phyloP scores from a whole-genome alignment of 108 stramenopile species.

The Cyclotella distinguenda region DNA sequence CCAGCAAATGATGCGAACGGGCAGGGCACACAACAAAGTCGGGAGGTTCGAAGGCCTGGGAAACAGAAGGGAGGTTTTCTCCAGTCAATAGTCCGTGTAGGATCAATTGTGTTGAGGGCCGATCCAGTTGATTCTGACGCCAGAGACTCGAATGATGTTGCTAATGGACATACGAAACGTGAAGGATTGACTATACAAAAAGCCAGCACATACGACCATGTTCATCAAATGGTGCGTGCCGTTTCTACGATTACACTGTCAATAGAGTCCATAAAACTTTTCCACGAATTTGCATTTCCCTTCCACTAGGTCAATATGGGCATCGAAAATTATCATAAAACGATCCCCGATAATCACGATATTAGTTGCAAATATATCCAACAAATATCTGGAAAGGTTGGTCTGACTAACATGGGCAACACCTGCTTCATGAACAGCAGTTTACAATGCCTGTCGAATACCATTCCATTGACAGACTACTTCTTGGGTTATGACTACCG shows the following conservation, averaged over 20 bases:
- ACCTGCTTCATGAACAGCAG: constrained; percentile 95
- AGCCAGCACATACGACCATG: constrained; percentile 41
- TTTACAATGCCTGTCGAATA: constrained; percentile 88
- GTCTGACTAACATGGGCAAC: constrained; percentile 93
- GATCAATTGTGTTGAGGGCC: constrained; percentile 9
- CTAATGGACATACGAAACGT: not conserved
- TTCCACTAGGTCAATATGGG: constrained; percentile 4
- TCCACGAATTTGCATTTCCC: too few species aligned
- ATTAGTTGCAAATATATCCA: not conserved
- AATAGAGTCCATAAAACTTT: not conserved
- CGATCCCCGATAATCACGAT: not conserved
- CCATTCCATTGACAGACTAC: constrained; percentile 87
- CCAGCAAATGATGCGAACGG: not conserved
- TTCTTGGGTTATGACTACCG: constrained; percentile 83
- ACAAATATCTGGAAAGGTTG: constrained; percentile 56
- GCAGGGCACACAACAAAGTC: not conserved
- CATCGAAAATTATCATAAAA: constrained; percentile 18
- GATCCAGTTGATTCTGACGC: not conserved
- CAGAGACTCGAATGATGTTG: not conserved
- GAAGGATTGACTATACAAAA: not conserved
- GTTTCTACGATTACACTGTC: not conserved
- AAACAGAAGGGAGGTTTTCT: not conserved
- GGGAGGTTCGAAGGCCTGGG: not conserved
- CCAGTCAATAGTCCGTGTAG: constrained; percentile 22
- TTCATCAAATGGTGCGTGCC: constrained; percentile 24